These are phyloP conservation scores for Artomyces pyxidatus DNA, from an alignment of 768 basidiomycete species.

Conservation along the genomic window DNA sequence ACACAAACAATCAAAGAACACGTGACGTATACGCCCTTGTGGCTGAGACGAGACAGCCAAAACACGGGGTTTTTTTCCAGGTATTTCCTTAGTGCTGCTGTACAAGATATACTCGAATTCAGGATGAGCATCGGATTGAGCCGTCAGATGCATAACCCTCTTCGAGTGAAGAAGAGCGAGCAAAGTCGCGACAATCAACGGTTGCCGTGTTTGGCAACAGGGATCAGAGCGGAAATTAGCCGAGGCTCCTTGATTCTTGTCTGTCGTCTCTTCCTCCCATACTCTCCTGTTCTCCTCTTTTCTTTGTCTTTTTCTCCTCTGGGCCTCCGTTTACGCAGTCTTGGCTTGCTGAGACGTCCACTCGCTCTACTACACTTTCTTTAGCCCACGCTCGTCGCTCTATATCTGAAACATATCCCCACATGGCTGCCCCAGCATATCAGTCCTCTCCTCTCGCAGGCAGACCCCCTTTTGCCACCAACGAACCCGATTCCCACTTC, in stretches of 20 bases:
- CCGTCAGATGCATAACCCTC: too few relatives aligned
- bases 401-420: too few relatives aligned
- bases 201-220: neutral
- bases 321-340: neutral
- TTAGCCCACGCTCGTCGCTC: neutral
- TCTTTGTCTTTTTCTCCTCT: neutral
- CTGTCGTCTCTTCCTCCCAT: neutral
- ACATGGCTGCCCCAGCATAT: conserved; percentile 9
- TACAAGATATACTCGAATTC: too few relatives aligned
- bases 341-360: conserved; percentile 1
- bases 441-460: conserved; percentile 42
- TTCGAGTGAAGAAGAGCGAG: too few relatives aligned
- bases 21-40: neutral
- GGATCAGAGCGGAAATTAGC: neutral
- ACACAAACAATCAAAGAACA: neutral
- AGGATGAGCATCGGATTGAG: too few relatives aligned
- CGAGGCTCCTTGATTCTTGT: neutral
- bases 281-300: conserved; percentile 1
- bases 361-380: conserved; percentile 8
- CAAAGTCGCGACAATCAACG: too few relatives aligned
- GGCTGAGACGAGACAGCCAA: too few relatives aligned
- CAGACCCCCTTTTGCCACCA: conserved; percentile 59
- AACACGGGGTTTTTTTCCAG: too few relatives aligned
- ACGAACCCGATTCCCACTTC: conserved; percentile 58
- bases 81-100: too few relatives aligned